A percentile compares a stretch with the other conserved stretches of the same genome.
Evolutionary conservation across 192 early-diverging fungal species (phyloP).

Genomic region (Coemansia sp.): DNA sequence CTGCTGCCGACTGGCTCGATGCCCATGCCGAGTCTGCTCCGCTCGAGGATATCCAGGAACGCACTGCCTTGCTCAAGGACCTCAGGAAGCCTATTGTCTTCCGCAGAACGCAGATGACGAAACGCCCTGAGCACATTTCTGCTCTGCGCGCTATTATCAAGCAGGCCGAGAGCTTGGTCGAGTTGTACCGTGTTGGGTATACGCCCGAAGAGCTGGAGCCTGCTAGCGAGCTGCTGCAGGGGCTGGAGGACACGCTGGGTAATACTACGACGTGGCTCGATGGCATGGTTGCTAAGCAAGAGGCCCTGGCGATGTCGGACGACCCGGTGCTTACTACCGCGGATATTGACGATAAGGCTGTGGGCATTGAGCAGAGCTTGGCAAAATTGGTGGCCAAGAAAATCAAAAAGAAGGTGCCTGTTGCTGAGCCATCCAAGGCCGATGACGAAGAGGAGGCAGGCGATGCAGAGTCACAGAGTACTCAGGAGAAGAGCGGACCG

Average conservation of each 20-base stretch:
- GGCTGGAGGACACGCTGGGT: conserved; percentile 61
- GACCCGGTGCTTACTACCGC: conserved; percentile 68
- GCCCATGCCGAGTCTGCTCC: conserved; percentile 73
- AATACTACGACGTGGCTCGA: conserved; percentile 64
- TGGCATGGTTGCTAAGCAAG: conserved; percentile 64
- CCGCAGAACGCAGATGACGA: conserved; percentile 59
- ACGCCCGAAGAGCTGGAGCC: conserved; percentile 61
- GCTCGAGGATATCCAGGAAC: conserved; percentile 44
- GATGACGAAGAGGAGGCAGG: conserved; percentile 22
- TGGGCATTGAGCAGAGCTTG: conserved; percentile 59
- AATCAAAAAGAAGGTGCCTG: conserved; percentile 53
- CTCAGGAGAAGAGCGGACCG: conserved; percentile 15
- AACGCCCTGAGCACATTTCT: conserved; percentile 63
- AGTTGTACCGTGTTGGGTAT: conserved; percentile 46
- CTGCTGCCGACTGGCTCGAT: conserved; percentile 85
- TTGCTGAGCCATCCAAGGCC: conserved; percentile 29
- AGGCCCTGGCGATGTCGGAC: conserved; percentile 58
- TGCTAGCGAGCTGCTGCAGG: conserved; percentile 36
- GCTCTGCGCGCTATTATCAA: conserved; percentile 50
- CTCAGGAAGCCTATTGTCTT: conserved; percentile 53
- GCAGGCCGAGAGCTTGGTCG: conserved; percentile 56
- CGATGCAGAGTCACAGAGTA: conserved; percentile 6
- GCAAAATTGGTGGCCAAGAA: conserved; percentile 64
- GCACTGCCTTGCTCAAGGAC: conserved; percentile 50
- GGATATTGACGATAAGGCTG: conserved; percentile 61